Conservation (phyloP, 1,139 yeast species). For the Eremothecium cymbalariae region DNA sequence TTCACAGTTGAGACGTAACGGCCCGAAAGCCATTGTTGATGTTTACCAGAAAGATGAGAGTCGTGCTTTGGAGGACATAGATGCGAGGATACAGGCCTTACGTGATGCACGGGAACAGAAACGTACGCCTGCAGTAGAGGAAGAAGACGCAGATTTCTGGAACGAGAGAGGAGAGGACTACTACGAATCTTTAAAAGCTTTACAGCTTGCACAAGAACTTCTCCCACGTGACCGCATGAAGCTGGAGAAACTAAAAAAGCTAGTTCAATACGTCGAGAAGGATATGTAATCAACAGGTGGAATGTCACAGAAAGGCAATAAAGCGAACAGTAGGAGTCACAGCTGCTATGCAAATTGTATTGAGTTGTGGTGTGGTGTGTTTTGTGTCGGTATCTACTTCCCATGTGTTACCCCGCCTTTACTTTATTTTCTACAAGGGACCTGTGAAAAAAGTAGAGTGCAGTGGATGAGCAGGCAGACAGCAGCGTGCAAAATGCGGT, state of each 20-base stretch:
- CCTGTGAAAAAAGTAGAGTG: too few relatives aligned
- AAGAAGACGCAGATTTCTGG: conserved; percentile 17
- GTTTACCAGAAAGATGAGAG: conserved; percentile 26
- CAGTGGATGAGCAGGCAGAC: too few relatives aligned
- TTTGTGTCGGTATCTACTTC: too few relatives aligned
- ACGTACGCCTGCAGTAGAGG: conserved; percentile 6
- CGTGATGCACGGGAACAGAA: conserved; percentile 6
- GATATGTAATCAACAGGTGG: conserved; percentile 14
- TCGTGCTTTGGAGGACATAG: conserved; percentile 20
- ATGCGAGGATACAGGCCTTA: conserved; percentile 15
- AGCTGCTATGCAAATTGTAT: too few relatives aligned
- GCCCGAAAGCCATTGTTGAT: conserved; percentile 37
- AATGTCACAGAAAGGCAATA: too few relatives aligned
- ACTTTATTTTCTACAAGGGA: too few relatives aligned
- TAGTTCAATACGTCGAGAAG: conserved; percentile 17
- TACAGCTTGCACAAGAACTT: conserved; percentile 11
- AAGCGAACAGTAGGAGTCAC: too few relatives aligned
- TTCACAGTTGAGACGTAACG: conserved; percentile 43
- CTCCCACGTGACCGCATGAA: conserved; percentile 15
- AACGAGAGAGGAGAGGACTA: conserved; percentile 17
- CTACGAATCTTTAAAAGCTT: conserved; percentile 13
- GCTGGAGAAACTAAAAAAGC: conserved; percentile 13
- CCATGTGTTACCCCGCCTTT: too few relatives aligned
- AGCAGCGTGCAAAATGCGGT: too few relatives aligned
- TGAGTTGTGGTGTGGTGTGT: too few relatives aligned